phyloP scores from a whole-genome alignment of 805 yeast species.

The Candida khao-thaluensis region DNA sequence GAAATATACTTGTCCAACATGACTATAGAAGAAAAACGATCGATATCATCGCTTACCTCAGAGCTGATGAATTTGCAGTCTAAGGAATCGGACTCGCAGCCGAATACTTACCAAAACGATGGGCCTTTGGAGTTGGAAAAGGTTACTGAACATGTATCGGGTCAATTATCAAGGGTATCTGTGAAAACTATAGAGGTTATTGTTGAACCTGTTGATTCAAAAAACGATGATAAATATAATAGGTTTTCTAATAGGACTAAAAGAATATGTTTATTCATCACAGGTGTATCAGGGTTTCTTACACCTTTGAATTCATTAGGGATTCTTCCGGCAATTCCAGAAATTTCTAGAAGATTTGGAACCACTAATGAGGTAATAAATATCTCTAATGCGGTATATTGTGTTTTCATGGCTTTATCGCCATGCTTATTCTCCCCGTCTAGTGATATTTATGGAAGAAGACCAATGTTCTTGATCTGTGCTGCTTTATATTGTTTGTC shows the following conservation, averaged over 20 bases:
- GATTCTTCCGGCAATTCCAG: slow-evolving; percentile 49
- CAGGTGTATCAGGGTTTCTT: slow-evolving; percentile 30
- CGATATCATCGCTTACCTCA: too few species aligned
- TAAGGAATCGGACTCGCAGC: too few species aligned
- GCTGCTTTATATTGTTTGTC: slow-evolving; percentile 22
- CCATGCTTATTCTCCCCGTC: slow-evolving; percentile 49
- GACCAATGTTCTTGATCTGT: slow-evolving; percentile 40
- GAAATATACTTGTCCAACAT: too few species aligned
- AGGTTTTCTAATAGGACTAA: neutral
- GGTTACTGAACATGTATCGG: too few species aligned
- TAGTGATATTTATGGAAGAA: slow-evolving; percentile 49
- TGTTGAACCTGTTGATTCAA: too few species aligned
- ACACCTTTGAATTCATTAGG: slow-evolving; percentile 44
- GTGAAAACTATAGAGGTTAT: too few species aligned
- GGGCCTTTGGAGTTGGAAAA: too few species aligned
- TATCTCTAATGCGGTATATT: slow-evolving; percentile 47
- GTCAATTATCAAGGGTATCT: too few species aligned
- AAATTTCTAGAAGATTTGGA: slow-evolving; percentile 43
- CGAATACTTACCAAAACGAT: too few species aligned
- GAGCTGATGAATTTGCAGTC: too few species aligned
- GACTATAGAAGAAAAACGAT: too few species aligned
- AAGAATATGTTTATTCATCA: slow-evolving; percentile 11
- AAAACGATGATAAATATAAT: neutral
- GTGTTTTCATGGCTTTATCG: slow-evolving; percentile 49
- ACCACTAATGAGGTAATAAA: slow-evolving; percentile 48